Conservation (phyloP, 805 yeast species). For the Sporopachydermia quercuum region DNA sequence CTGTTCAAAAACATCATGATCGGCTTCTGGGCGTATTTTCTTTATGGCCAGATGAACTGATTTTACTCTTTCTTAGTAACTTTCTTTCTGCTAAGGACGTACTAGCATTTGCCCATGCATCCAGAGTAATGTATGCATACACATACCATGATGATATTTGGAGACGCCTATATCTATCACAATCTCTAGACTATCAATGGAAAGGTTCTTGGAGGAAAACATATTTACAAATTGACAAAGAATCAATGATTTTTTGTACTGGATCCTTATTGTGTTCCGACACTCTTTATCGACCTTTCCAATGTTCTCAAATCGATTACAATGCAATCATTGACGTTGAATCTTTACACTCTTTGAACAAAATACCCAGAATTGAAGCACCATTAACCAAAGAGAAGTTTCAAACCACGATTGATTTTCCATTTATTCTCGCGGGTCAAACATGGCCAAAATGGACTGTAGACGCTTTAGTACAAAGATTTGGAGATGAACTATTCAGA, state of each 20-base stretch:
- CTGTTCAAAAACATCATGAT: constrained; percentile 2
- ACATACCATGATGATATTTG: constrained; percentile 68
- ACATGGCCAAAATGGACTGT: constrained; percentile 62
- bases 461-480: constrained; percentile 30
- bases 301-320: constrained; percentile 61
- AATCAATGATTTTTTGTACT: constrained; percentile 9
- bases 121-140: constrained; percentile 59
- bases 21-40: constrained; percentile 35
- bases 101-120: constrained; percentile 36
- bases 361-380: constrained; percentile 34
- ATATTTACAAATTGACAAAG: constrained; percentile 21
- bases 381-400: constrained; percentile 31
- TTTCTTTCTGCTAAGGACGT: constrained; percentile 35
- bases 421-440: constrained; percentile 42
- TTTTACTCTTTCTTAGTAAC: constrained; percentile 36
- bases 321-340: constrained; percentile 33
- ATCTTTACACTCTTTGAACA: constrained; percentile 19
- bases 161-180: constrained; percentile 41
- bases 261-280: constrained; percentile 56
- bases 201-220: constrained; percentile 72
- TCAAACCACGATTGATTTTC: constrained; percentile 34
- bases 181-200: constrained; percentile 34
- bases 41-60: constrained; percentile 45
- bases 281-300: constrained; percentile 67
- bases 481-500: constrained; percentile 49